Evolutionary conservation across 495 filamentous ascomycete genomes (phyloP), one percentile per base, ranked within the genome.

Genomic region (Aspergillus sparsus): DNA sequence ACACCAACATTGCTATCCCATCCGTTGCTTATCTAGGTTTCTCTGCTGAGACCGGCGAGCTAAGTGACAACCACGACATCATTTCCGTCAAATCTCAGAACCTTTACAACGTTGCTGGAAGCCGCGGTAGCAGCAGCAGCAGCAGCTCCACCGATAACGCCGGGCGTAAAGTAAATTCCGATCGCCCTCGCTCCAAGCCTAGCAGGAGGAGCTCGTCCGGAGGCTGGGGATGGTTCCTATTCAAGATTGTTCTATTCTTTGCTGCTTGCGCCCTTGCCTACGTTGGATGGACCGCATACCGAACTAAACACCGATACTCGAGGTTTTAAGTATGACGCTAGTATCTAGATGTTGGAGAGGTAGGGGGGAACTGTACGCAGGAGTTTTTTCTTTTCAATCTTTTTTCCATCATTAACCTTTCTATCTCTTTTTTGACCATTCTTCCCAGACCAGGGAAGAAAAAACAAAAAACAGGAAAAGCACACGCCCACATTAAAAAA

Each of bases 1-100:
- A 88, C 45, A 77, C 76, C 67, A 83, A 87, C 65, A 86, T 92
- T 61, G 87, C 88, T 64, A 88, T 99, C 57, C 95, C 95, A 44
- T 85, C 88, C 16, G 90, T 97, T 36, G 85, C 91, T 18, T 99
- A 99, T 77, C 84, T 99, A 12, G 95, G 95, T 66, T 96, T 99
- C 77, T 90, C 85, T 57, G 92, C 93, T 44, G 92, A 98, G 80
- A 97, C 93, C 31, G 95, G 95, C 65, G 95, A 99, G 77, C 82
- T 99, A 64, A 90, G 84, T 72, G 95, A 99, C 74, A 96, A 97
- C 81, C 92, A 96, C 83, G 95, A 99, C 73, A 95, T 99, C 73
- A 88, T 98, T 73, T 88, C 83, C 55, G 83, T 99, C 71, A 78
- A 87, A 58, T 85, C 93, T 41, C 89, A 90, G 81, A 98, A 97